phyloP scores from a whole-genome alignment of 1,139 yeast species.

The Magnusiomyces tetraspermus region DNA sequence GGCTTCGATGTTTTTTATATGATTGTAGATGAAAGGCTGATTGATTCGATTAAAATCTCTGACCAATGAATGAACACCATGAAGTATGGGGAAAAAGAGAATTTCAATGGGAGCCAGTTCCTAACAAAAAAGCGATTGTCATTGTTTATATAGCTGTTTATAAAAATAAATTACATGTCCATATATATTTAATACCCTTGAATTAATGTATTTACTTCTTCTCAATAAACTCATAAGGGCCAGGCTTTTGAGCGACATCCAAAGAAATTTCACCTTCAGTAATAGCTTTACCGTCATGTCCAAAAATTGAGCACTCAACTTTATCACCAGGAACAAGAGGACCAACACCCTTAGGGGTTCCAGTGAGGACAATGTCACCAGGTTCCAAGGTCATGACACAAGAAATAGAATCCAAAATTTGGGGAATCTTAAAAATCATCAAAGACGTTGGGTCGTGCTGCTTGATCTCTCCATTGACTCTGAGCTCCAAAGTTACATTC shows the following conservation, averaged over 20 bases:
- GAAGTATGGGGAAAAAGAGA: too few species aligned
- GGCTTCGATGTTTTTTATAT: too few species aligned
- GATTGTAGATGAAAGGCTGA: too few species aligned
- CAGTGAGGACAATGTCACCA: slow-evolving; percentile 87
- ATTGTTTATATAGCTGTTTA: too few species aligned
- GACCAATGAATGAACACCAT: too few species aligned
- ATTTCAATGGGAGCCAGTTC: too few species aligned
- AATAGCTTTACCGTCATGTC: slow-evolving; percentile 47
- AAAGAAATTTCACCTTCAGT: slow-evolving; percentile 44
- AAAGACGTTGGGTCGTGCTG: slow-evolving; percentile 74
- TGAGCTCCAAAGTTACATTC: slow-evolving; percentile 54
- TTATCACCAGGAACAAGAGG: slow-evolving; percentile 66
- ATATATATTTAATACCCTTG: too few species aligned
- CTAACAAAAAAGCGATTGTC: too few species aligned
- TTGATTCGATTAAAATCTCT: too few species aligned
- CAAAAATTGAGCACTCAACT: slow-evolving; percentile 49
- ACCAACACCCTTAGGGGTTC: slow-evolving; percentile 98
- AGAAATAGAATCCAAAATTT: slow-evolving; percentile 71
- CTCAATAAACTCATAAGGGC: slow-evolving; percentile 54
- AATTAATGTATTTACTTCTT: slow-evolving; percentile 34
- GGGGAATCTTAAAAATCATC: slow-evolving; percentile 84
- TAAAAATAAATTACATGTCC: too few species aligned
- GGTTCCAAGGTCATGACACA: slow-evolving; percentile 80
- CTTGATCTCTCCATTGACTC: slow-evolving; percentile 57
- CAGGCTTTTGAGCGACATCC: slow-evolving; percentile 60